Percentiles rank a stretch among this genome's conserved stretches.
phyloP scores from a whole-genome alignment of 169 alveolate species.

The Plasmodium falciparum region DNA sequence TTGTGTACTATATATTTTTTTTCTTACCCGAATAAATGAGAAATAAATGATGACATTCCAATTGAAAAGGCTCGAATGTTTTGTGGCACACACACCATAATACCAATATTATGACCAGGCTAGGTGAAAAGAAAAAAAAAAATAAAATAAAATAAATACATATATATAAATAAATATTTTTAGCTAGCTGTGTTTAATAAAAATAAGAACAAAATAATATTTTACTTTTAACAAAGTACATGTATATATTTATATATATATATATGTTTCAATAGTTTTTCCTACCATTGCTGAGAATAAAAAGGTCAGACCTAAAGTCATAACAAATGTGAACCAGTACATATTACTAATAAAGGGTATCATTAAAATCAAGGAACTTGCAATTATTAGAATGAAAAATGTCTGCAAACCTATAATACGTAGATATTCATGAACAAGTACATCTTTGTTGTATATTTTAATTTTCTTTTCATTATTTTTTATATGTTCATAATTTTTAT shows the following conservation, averaged over 20 bases:
- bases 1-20: not conserved
- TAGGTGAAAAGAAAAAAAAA: not conserved
- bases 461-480: constrained; percentile 50
- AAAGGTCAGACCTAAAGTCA: constrained; percentile 43
- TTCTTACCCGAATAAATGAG: constrained; percentile 56
- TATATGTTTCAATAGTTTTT: not conserved
- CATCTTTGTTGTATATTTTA: constrained; percentile 34
- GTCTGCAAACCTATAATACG: constrained; percentile 19
- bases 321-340: constrained; percentile 22
- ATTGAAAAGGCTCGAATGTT: constrained; percentile 46
- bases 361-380: not conserved
- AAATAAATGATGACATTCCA: constrained; percentile 56
- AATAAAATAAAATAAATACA: not conserved
- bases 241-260: constrained; percentile 2
- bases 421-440: constrained; percentile 21
- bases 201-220: not conserved
- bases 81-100: constrained; percentile 53
- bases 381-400: constrained; percentile 18
- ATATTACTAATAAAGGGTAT: constrained; percentile 29
- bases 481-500: constrained; percentile 65
- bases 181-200: not conserved
- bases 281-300: constrained; percentile 25
- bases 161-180: not conserved
- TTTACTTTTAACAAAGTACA: too few relatives aligned
- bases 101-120: constrained; percentile 60